Evolutionary conservation across 202 grass and related monocot genomes (phyloP).

Genomic region (Panicum virgatum): DNA sequence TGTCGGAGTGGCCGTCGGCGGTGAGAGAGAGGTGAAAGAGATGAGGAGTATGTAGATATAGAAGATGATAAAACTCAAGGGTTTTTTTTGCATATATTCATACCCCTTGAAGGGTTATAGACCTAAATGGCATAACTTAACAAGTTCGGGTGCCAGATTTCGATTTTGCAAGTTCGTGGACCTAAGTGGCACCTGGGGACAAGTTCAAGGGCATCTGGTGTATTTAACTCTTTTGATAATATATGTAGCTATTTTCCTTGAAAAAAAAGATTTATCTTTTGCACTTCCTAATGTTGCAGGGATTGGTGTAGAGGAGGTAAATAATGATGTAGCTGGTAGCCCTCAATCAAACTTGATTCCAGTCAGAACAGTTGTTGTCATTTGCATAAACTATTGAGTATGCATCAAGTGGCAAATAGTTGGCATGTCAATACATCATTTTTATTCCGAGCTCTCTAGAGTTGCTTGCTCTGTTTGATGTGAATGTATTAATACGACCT

Average conservation of each 20-base stretch:
- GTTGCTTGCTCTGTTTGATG: background rate
- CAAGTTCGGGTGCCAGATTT: too few relatives aligned
- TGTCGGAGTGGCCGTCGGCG: too few relatives aligned
- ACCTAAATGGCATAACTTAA: too few relatives aligned
- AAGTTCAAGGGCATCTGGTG: too few relatives aligned
- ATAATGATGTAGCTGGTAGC: conserved; percentile 41
- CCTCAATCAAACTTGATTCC: conserved; percentile 27
- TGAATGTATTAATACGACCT: conserved; percentile 8
- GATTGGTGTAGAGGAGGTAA: conserved; percentile 29
- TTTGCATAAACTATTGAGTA: conserved; percentile 22
- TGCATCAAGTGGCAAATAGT: conserved; percentile 30
- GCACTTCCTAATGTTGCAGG: conserved; percentile 36
- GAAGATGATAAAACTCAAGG: too few relatives aligned
- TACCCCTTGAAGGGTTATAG: too few relatives aligned
- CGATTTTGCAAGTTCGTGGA: too few relatives aligned
- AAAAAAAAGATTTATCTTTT: conserved; percentile 26
- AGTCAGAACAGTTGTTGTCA: background rate
- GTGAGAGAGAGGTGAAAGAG: too few relatives aligned
- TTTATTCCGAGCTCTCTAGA: background rate
- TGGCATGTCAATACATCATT: conserved; percentile 8
- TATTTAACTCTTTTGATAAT: too few relatives aligned
- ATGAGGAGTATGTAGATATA: too few relatives aligned
- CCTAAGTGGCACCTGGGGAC: too few relatives aligned
- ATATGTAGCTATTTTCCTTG: conserved; percentile 64
- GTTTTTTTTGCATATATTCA: too few relatives aligned